These are phyloP conservation scores for Mycena indigotica DNA, from an alignment of 768 basidiomycete genomes.

Conservation along the genomic window DNA sequence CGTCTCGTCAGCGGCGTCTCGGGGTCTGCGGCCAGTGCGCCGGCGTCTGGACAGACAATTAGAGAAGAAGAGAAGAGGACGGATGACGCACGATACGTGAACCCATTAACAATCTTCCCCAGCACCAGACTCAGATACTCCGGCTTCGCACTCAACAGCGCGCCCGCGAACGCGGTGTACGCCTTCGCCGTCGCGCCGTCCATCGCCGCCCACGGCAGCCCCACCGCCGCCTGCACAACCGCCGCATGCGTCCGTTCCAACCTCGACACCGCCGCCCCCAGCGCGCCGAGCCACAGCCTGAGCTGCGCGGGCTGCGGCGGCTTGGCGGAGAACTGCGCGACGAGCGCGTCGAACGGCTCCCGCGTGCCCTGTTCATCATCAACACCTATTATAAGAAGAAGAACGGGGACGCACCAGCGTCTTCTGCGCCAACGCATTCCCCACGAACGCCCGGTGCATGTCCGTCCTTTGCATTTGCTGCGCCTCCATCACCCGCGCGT, in stretches of 20 bases:
- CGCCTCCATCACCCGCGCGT: slow-evolving; percentile 76
- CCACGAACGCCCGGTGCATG: slow-evolving; percentile 83
- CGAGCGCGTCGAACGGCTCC: slow-evolving; percentile 84
- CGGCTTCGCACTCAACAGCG: slow-evolving; percentile 87
- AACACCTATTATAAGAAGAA: slow-evolving; percentile 10
- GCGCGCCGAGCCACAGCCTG: slow-evolving; percentile 79
- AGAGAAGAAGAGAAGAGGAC: slow-evolving; percentile 2
- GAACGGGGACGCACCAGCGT: slow-evolving; percentile 50
- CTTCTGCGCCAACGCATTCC: slow-evolving; percentile 79
- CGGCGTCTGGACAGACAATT: slow-evolving; percentile 56
- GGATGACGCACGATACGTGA: slow-evolving; percentile 79
- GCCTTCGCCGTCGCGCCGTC: slow-evolving; percentile 83
- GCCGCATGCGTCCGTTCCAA: slow-evolving; percentile 78
- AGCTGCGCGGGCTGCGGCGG: slow-evolving; percentile 56
- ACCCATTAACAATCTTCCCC: slow-evolving; percentile 77
- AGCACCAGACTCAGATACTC: slow-evolving; percentile 89
- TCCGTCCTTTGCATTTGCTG: slow-evolving; percentile 77
- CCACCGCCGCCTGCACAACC: slow-evolving; percentile 84
- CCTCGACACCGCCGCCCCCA: slow-evolving; percentile 90
- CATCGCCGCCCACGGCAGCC: slow-evolving; percentile 91
- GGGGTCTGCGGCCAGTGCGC: slow-evolving; percentile 61
- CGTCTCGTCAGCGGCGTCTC: slow-evolving; percentile 74
- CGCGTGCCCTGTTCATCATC: slow-evolving; percentile 61
- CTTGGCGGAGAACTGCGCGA: slow-evolving; percentile 77
- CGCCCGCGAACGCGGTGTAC: slow-evolving; percentile 87